Conservation (phyloP, 768 basidiomycete species). For the Gloeostereum incarnatum region DNA sequence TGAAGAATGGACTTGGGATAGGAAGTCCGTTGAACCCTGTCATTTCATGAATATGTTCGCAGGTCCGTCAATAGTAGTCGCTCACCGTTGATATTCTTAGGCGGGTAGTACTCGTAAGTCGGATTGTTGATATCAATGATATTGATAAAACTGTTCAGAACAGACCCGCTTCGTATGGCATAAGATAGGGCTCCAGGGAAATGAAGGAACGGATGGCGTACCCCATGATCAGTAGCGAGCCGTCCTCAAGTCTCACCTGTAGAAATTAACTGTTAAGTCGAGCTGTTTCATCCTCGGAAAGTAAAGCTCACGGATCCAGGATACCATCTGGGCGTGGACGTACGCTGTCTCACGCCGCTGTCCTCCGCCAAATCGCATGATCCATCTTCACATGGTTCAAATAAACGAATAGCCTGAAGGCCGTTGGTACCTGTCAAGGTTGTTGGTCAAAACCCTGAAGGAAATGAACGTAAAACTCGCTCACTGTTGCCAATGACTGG, state of each 20-base stretch:
- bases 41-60: background rate
- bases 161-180: constrained; percentile 8
- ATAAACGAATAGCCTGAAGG: constrained; percentile 3
- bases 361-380: background rate
- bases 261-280: background rate
- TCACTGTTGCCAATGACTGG: constrained; percentile 5
- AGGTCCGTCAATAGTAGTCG: too few relatives aligned
- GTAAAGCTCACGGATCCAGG: constrained; percentile 3
- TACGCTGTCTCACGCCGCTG: background rate
- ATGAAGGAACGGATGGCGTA: constrained; percentile 6
- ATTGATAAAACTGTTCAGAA: constrained; percentile 7
- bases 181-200: too few relatives aligned
- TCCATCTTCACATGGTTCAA: constrained; percentile 4
- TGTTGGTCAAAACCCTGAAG: background rate
- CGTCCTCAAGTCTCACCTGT: background rate
- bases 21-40: constrained; percentile 7
- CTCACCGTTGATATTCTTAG: constrained; percentile 9
- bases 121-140: constrained; percentile 7
- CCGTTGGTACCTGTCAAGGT: constrained; percentile 1
- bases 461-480: constrained; percentile 5
- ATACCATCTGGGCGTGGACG: background rate
- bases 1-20: constrained; percentile 8
- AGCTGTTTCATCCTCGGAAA: constrained; percentile 2
- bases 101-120: constrained; percentile 10
- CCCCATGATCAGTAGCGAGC: background rate